Evolutionary conservation across 176 grass and related monocot species (phyloP), one percentile per base, ranked within the genome.

Genomic region (Musa troglodytarum): DNA sequence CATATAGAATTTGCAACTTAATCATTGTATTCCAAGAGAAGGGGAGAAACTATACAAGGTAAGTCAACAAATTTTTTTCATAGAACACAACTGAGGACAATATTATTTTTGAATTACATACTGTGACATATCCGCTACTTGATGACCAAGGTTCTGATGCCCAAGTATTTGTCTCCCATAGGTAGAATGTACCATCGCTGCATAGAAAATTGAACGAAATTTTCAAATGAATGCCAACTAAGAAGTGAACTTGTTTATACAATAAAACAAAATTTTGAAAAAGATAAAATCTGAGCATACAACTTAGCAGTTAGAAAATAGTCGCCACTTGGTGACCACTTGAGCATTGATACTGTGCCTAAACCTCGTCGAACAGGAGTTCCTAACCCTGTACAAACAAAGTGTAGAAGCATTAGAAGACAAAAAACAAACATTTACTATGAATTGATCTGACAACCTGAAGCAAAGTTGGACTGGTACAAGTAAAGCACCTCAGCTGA

Each of bases 131-230:
- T 78, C 90, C 94, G 16, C 87, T 88, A 77, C 88, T 87, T 83
- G 94, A 91, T 83, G 94, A 93, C 90, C 90, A 98, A 26, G 90
- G 90, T 84, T 98, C 90, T 49, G 90, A 98, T 13, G 84, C 91
- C 90, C 90, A 98, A 56, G 86, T 98, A 75, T 89, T 93, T 55
- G 94, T 98, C 71, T 98, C 94, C 94, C 90, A 93, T 29, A 98
- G 84, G 81, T 98, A 87, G 76, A 98, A 98, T 68, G 86, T 98
- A 74, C 94, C 94, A 22, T 98, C 90, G 1, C 94, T 98, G 58
- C 49, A 82, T 17, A 34, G 65, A 81, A 51, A 8, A 81, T 70
- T 75, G 53, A n/a, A 24, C 82, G 16, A 34, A 82, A 50, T 22
- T 66, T 70, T 76, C 26, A 78, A 74, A 15, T 83, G 24, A 24